Percentiles rank a stretch among this genome's conserved stretches.
These are phyloP conservation scores for Plasmodium relictum DNA, from an alignment of 169 alveolate species.

Conservation along the genomic window DNA sequence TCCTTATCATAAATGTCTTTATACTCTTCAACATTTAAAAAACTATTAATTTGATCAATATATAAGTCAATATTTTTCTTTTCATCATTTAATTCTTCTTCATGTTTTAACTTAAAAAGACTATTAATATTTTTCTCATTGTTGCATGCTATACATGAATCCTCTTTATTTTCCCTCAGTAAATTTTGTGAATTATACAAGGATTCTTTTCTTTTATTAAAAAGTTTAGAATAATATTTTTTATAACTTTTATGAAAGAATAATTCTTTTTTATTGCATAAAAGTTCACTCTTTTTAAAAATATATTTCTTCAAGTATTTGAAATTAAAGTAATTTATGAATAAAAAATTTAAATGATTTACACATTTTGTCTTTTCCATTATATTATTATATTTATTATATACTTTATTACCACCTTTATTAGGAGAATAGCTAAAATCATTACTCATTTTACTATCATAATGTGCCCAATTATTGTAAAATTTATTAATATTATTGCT, in stretches of 20 bases:
- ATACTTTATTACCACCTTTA: too few species aligned
- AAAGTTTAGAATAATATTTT: neutral
- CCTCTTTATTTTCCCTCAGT: too few species aligned
- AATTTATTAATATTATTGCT: neutral
- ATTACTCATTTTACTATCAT: neutral
- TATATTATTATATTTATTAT: neutral
- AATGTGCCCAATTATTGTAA: neutral
- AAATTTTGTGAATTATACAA: neutral
- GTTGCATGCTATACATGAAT: neutral
- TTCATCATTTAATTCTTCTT: neutral
- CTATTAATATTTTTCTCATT: neutral
- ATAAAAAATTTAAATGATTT: conserved; percentile 10
- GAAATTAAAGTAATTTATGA: conserved; percentile 24
- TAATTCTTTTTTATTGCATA: neutral
- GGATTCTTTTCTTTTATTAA: neutral
- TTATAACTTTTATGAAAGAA: neutral
- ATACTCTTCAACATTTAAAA: conserved; percentile 36
- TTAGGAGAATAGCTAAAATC: too few species aligned
- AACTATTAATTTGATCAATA: conserved; percentile 49
- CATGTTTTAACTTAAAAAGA: neutral
- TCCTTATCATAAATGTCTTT: conserved; percentile 37
- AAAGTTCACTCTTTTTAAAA: conserved; percentile 1
- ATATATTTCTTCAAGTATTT: neutral
- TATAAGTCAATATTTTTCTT: conserved; percentile 4
- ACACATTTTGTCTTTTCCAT: neutral